Evolutionary conservation across 2,329 filamentous ascomycete species (phyloP), one percentile per base, ranked within the genome.

Genomic region (Tolypocladium amazonense): DNA sequence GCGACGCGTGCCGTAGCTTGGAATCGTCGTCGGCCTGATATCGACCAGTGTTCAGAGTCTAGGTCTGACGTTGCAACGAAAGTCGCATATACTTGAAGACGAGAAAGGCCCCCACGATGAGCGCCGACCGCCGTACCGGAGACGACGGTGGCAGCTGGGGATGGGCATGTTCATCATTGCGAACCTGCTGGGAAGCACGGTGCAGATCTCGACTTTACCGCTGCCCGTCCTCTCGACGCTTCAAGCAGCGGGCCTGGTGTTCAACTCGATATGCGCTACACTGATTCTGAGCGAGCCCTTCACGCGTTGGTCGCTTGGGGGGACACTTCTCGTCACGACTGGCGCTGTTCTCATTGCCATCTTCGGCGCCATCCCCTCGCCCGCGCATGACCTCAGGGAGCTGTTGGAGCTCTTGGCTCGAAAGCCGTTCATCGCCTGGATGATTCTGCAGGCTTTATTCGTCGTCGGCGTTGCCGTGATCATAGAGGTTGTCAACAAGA

Each of bases 111-210:
- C 82, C 9, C 88, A 90, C 72, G 86, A 94, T 75, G 79, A 87
- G 62, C 87, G 89, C 66, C 83, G 93, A 62, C 93, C 94, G 53
- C 91, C 94, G 5, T 95, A 97, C 75, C 88, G 88, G 70, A 85
- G 94, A 69, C 85, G 92, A 69, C 84, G 92, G 81, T 99, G 94
- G 94, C 94, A 97, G 83, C 79, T 95, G 63, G 94, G 94, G 60
- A 97, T 99, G 92, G 85, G 87, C 71, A 94, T 99, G 86, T 99
- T 99, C 75, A 86, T 99, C 65, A 81, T 96, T 65, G 90, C 94
- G 63, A 99, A 99, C 72, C 82, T 99, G 59, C 81, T 97, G 59
- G 94, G 94, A 61, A 97, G 92, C 76, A 93, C 91, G 43, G 94
- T 99, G 61, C 94, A 99, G 76, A 97, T 99, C 71, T 97, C 94